Evolutionary conservation across 2,329 filamentous ascomycete species (phyloP).

Genomic region (Hypoxylon sp.): DNA sequence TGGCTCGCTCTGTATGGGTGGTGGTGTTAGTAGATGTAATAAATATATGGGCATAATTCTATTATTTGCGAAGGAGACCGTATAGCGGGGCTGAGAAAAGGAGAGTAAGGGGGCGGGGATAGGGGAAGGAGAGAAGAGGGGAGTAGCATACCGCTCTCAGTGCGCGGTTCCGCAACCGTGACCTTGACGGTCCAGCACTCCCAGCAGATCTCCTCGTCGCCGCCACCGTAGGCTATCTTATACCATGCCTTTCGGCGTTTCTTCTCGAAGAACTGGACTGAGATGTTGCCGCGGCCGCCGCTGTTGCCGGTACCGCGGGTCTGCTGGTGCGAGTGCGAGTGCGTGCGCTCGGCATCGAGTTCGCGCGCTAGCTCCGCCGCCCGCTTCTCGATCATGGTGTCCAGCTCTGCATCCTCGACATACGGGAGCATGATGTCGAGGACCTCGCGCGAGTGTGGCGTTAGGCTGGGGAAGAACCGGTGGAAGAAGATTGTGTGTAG

Average conservation of each 20-base stretch:
- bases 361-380: conserved; percentile 83
- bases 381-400: conserved; percentile 92
- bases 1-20: conserved; percentile 76
- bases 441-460: conserved; percentile 86
- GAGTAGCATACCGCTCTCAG: conserved; percentile 79
- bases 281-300: conserved; percentile 81
- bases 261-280: conserved; percentile 96
- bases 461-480: conserved; percentile 91
- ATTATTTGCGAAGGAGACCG: neutral
- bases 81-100: neutral
- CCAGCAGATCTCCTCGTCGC: conserved; percentile 96
- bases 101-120: neutral
- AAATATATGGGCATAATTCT: neutral
- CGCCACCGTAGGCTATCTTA: conserved; percentile 65
- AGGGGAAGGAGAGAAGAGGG: neutral
- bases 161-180: conserved; percentile 89
- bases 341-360: conserved; percentile 70
- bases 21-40: neutral
- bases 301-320: conserved; percentile 47
- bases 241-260: conserved; percentile 84
- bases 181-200: conserved; percentile 95
- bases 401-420: conserved; percentile 90
- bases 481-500: conserved; percentile 99
- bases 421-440: conserved; percentile 91
- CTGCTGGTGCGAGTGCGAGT: conserved; percentile 47